Evolutionary conservation across 1,284 basidiomycete genomes (phyloP).

Genomic region (Pseudozyma hubeiensis): DNA sequence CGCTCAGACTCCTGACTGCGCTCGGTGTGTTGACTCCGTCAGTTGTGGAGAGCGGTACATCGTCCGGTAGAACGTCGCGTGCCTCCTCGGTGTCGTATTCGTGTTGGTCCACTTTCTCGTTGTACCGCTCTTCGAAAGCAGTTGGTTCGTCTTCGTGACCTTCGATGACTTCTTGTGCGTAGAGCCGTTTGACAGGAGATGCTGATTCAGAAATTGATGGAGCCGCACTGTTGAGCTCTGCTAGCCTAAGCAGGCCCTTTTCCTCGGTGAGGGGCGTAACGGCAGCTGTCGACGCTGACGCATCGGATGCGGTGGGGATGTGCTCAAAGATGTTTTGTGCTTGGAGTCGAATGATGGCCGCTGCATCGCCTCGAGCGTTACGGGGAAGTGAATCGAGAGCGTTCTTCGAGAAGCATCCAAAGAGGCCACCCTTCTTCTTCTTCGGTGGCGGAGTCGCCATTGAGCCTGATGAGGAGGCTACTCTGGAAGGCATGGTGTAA

Average conservation of each 20-base stretch:
- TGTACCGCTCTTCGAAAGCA: background rate
- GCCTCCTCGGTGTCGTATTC: constrained; percentile 27
- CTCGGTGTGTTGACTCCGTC: constrained; percentile 18
- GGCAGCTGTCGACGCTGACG: constrained; percentile 14
- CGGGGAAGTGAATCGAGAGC: constrained; percentile 52
- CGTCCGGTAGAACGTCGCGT: constrained; percentile 29
- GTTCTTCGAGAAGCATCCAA: constrained; percentile 46
- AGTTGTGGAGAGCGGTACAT: constrained; percentile 7
- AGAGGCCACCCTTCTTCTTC: constrained; percentile 43
- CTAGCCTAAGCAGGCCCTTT: constrained; percentile 19
- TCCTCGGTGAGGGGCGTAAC: constrained; percentile 20
- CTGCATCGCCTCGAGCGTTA: constrained; percentile 38
- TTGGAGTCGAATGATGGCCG: constrained; percentile 45
- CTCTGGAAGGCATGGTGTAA: constrained; percentile 17
- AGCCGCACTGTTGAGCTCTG: constrained; percentile 15
- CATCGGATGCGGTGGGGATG: constrained; percentile 6
- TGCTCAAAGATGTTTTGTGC: constrained; percentile 36
- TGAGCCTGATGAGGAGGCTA: constrained; percentile 18
- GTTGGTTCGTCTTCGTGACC: background rate
- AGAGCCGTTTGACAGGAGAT: constrained; percentile 13
- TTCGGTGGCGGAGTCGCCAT: constrained; percentile 31
- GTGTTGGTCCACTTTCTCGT: constrained; percentile 2
- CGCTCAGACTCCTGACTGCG: constrained; percentile 17
- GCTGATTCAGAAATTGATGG: background rate
- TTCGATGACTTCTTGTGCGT: constrained; percentile 23